Percentiles rank a stretch among this genome's conserved stretches.
Evolutionary conservation across 805 yeast genomes (phyloP).

Genomic region (Yarrowia keelungensis): DNA sequence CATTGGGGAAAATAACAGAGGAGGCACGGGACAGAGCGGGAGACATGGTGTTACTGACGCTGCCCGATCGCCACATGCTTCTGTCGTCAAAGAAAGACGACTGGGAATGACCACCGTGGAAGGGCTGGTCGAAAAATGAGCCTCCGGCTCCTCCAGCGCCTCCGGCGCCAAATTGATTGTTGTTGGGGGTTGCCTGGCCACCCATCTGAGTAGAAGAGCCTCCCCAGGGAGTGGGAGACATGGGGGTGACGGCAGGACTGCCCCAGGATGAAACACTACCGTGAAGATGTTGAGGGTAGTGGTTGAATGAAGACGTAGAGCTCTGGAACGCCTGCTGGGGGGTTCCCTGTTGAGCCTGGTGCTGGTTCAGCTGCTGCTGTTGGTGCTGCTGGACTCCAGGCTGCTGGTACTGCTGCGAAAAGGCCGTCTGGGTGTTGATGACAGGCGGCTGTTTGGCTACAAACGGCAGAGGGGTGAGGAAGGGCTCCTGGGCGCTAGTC

Average conservation of each 20-base stretch:
- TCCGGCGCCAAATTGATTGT: neutral
- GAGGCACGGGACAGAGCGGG: constrained; percentile 35
- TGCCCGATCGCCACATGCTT: constrained; percentile 34
- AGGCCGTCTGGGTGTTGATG: constrained; percentile 8
- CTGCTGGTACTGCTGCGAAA: constrained; percentile 32
- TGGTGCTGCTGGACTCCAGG: constrained; percentile 10
- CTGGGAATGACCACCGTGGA: constrained; percentile 30
- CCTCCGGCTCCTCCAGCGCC: neutral
- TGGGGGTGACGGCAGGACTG: constrained; percentile 27
- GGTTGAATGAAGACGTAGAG: constrained; percentile 14
- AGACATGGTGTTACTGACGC: constrained; percentile 26
- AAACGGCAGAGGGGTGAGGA: constrained; percentile 55
- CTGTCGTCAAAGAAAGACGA: constrained; percentile 35
- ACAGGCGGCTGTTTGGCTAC: constrained; percentile 23
- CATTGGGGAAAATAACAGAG: constrained; percentile 32
- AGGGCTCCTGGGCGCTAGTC: constrained; percentile 64
- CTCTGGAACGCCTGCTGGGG: constrained; percentile 24
- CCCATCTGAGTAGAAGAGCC: constrained; percentile 21
- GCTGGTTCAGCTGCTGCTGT: neutral
- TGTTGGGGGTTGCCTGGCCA: constrained; percentile 30
- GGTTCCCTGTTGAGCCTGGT: neutral
- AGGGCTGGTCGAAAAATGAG: constrained; percentile 34
- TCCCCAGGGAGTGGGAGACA: constrained; percentile 38
- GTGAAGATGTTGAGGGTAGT: constrained; percentile 29
- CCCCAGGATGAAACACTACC: constrained; percentile 26